Base-by-base conservation (phyloP, 2,329 filamentous ascomycete genomes). In the Hypoxylon sp. region DNA sequence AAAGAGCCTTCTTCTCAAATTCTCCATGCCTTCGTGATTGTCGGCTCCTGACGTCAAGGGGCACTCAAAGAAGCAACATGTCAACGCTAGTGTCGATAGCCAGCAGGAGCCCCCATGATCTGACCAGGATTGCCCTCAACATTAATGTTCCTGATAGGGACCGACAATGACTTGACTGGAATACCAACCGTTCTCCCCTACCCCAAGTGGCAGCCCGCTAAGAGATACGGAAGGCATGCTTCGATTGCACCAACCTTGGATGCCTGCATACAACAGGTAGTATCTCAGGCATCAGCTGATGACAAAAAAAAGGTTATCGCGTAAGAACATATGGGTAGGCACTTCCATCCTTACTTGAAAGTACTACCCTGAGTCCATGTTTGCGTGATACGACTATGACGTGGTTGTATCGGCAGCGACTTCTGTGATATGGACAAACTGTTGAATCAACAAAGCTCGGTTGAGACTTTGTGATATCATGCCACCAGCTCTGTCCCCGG, bases 361-460 rank as follows among this genome's bases (percentile, higher is more conserved):
- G 64, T 62, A 46, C 22, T 22, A 53, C 42, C 6, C 8, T 14
- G 9, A 54, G 33, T 42, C 42, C 32, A 44, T 54, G 50, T 48
- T 65, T 63, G 58, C 14, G 28, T 68, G 33, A 20, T 54, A 61
- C 46, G 51, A 60, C 20, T 45, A 57, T 61, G 59, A 53, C 62
- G 63, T 65, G 45, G 44, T 36, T 4, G 32, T 11, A 40, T 7
- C 14, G 28, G 30, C n/a, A 16, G 36, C 28, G 7, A 49, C 48
- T 48, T 56, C 49, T 30, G 32, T 18, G 32, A 33, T 32, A 20
- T 42, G 9, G 4, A 20, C 22, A 24, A 5, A 28, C 5, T 9
- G 32, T 26, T 8, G 18, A 36, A 40, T 8, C 28, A 30, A 32
- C 7, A 30, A 24, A 40, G n/a, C 32, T 40, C 18, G 5, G 18